Conservation (phyloP, 2,329 filamentous ascomycete species). For the Aspergillus quadrilineatus region DNA sequence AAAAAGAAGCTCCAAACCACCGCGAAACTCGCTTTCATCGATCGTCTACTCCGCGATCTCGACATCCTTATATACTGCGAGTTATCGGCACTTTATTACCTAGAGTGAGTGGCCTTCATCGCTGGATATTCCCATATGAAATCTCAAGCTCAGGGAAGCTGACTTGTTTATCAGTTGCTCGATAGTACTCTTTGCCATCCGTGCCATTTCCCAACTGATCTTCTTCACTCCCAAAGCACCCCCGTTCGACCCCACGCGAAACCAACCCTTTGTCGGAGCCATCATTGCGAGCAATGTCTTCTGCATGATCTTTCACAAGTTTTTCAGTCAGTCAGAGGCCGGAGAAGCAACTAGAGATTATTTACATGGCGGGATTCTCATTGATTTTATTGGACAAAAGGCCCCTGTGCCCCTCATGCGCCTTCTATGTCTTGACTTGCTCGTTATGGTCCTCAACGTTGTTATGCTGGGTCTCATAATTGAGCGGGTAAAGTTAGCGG, state of each 20-base stretch:
- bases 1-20: conserved; percentile 36
- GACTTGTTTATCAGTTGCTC: conserved; percentile 50
- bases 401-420: conserved; percentile 55
- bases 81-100: conserved; percentile 61
- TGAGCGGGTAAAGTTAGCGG: conserved; percentile 51
- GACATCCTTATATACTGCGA: conserved; percentile 63
- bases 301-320: conserved; percentile 58
- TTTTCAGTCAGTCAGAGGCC: conserved; percentile 53
- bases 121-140: not conserved
- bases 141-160: not conserved
- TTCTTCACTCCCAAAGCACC: conserved; percentile 60
- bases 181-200: conserved; percentile 56
- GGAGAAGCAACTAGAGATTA: conserved; percentile 55
- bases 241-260: conserved; percentile 51
- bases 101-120: conserved; percentile 53
- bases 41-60: conserved; percentile 57
- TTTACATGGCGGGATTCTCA: conserved; percentile 61
- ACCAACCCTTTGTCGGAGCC: conserved; percentile 54
- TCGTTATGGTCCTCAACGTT: conserved; percentile 57
- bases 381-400: conserved; percentile 65
- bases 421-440: conserved; percentile 54
- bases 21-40: conserved; percentile 50
- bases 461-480: conserved; percentile 56
- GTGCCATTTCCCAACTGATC: conserved; percentile 56
- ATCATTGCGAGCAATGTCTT: conserved; percentile 56